phyloP scores from a whole-genome alignment of 2,329 filamentous ascomycete genomes.

The Periconia digitata region DNA sequence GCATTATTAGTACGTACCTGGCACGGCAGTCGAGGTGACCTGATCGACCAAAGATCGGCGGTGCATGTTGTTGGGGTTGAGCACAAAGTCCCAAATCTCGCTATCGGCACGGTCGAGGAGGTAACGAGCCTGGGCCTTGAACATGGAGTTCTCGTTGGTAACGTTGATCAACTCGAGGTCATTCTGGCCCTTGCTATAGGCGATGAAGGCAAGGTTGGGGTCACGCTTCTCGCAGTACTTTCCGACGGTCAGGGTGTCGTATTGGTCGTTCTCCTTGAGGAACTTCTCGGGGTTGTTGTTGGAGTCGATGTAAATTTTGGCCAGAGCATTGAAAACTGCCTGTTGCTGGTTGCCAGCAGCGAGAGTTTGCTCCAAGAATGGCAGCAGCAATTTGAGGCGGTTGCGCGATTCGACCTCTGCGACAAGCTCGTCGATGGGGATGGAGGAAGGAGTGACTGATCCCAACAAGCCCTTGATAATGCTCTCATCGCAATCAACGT shows the following conservation, averaged over 20 bases:
- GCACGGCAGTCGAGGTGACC: constrained; percentile 92
- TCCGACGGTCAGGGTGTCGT: constrained; percentile 87
- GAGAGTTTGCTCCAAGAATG: constrained; percentile 92
- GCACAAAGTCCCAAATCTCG: constrained; percentile 92
- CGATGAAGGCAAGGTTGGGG: constrained; percentile 91
- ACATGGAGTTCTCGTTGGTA: constrained; percentile 99
- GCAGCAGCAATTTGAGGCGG: constrained; percentile 88
- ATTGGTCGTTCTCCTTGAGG: constrained; percentile 94
- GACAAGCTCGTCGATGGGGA: constrained; percentile 94
- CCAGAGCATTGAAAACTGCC: constrained; percentile 93
- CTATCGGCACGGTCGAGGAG: constrained; percentile 84
- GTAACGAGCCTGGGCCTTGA: constrained; percentile 95
- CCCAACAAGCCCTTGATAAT: constrained; percentile 91
- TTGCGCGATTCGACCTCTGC: constrained; percentile 94
- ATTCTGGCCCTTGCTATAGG: constrained; percentile 95
- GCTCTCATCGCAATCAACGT: constrained; percentile 94
- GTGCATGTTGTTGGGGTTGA: constrained; percentile 94
- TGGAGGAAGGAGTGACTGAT: constrained; percentile 79
- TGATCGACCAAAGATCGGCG: constrained; percentile 93
- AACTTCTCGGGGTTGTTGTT: constrained; percentile 97
- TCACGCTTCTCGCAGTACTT: constrained; percentile 99
- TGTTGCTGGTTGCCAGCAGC: constrained; percentile 91
- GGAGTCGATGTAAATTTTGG: constrained; percentile 96
- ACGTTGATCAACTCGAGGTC: constrained; percentile 96
- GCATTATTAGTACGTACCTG: constrained; percentile 55